Percentiles rank a stretch among this genome's conserved stretches.
Evolutionary conservation across 2,329 filamentous ascomycete species (phyloP).

Genomic region (Cadophora malorum): DNA sequence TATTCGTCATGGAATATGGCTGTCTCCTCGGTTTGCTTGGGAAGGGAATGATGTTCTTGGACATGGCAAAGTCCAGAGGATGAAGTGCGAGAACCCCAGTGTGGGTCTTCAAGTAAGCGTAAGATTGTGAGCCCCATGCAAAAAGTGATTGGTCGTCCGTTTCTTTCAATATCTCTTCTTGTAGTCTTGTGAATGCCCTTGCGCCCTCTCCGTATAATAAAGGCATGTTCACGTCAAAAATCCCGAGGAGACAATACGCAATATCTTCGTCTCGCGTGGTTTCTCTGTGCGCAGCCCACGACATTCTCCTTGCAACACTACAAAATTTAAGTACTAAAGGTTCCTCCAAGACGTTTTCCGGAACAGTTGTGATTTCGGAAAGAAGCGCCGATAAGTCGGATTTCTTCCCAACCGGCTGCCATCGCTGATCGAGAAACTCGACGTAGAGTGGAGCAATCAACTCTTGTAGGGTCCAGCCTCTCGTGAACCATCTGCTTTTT

Average conservation of each 20-base stretch:
- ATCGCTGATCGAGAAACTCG: neutral
- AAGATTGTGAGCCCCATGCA: no score
- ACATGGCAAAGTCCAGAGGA: no score
- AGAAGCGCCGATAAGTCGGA: accelerated
- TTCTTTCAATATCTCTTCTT: neutral
- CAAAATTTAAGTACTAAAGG: neutral
- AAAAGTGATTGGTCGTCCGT: neutral
- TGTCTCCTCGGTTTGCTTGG: no score
- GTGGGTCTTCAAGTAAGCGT: no score
- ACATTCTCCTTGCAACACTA: neutral
- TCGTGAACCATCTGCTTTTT: neutral
- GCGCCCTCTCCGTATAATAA: neutral
- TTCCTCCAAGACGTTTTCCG: neutral
- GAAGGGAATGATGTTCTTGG: no score
- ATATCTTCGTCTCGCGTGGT: neutral
- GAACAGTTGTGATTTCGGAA: neutral
- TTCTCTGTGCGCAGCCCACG: neutral
- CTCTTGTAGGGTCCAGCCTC: neutral
- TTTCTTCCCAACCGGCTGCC: neutral
- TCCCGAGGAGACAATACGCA: neutral
- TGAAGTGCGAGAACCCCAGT: no score
- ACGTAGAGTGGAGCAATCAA: neutral
- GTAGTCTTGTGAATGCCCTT: neutral
- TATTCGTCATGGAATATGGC: no score
- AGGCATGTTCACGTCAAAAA: neutral